phyloP scores from a whole-genome alignment of 208 protist genomes.

The Wallacemonas sp. region DNA sequence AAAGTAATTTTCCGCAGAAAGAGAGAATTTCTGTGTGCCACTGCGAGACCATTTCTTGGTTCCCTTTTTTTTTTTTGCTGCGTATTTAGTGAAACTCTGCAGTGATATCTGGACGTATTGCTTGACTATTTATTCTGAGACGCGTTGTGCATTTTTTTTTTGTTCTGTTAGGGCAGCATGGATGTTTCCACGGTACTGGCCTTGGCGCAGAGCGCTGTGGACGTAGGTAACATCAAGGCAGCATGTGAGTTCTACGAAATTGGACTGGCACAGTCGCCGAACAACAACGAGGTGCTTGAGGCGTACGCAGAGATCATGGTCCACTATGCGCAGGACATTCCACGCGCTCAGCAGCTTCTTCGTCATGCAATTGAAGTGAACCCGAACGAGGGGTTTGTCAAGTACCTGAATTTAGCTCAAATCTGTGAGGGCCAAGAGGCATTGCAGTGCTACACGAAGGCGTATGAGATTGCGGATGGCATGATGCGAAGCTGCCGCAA shows the following conservation, averaged over 20 bases:
- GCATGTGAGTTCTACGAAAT: slow-evolving; percentile 89
- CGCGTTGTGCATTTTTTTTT: too few species aligned
- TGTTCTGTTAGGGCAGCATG: slow-evolving; percentile 32
- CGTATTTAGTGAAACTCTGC: too few species aligned
- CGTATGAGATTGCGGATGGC: slow-evolving; percentile 58
- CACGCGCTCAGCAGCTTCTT: slow-evolving; percentile 81
- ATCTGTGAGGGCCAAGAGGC: slow-evolving; percentile 76
- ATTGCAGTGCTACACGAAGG: slow-evolving; percentile 80
- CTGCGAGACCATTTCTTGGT: too few species aligned
- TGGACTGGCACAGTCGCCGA: slow-evolving; percentile 64
- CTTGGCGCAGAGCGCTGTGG: slow-evolving; percentile 83
- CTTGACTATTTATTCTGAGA: too few species aligned
- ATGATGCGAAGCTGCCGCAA: slow-evolving; percentile 59
- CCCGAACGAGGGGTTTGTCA: slow-evolving; percentile 80
- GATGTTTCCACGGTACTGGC: slow-evolving; percentile 69
- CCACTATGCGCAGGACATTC: slow-evolving; percentile 69
- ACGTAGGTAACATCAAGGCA: slow-evolving; percentile 79
- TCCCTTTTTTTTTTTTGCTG: slow-evolving; percentile 11
- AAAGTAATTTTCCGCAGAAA: background rate
- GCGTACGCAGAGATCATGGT: slow-evolving; percentile 92
- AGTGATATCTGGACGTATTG: too few species aligned
- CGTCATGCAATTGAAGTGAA: slow-evolving; percentile 83
- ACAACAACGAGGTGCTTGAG: slow-evolving; percentile 91
- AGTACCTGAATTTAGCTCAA: slow-evolving; percentile 92
- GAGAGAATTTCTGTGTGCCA: background rate